phyloP scores from a whole-genome alignment of 202 grass and related monocot species.

The Panicum hallii region DNA sequence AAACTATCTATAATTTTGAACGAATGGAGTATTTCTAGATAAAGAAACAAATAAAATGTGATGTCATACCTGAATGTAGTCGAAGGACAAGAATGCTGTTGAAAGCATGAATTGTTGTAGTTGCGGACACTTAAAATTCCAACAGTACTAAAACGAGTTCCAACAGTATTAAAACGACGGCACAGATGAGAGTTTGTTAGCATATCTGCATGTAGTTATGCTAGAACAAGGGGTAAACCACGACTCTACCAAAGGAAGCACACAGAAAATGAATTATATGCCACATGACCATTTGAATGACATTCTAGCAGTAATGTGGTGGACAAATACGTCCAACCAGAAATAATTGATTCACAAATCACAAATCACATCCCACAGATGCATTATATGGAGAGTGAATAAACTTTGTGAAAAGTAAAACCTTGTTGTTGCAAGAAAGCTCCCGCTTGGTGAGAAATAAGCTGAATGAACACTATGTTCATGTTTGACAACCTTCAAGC shows the following conservation, averaged over 20 bases:
- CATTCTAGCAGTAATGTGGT: neutral
- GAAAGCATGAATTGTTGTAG: neutral
- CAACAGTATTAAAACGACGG: slow-evolving; percentile 3
- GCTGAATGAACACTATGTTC: slow-evolving; percentile 54
- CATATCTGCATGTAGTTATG: neutral
- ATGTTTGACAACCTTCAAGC: slow-evolving; percentile 57
- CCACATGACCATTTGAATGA: neutral
- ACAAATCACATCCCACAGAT: neutral
- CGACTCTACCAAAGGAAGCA: neutral
- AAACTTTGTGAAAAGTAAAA: slow-evolving; percentile 24
- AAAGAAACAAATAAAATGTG: neutral
- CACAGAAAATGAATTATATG: neutral
- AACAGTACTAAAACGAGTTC: neutral
- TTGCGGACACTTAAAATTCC: neutral
- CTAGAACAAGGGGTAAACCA: neutral
- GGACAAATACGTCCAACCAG: neutral
- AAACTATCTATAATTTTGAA: no score
- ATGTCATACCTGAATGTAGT: slow-evolving; percentile 1
- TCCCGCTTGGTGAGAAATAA: slow-evolving; percentile 71
- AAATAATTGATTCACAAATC: neutral
- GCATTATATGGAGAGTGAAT: neutral
- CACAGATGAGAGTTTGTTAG: neutral
- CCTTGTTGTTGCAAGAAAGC: slow-evolving; percentile 62
- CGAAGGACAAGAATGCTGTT: neutral
- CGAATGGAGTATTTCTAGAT: neutral